Evolutionary conservation across 1,284 basidiomycete genomes (phyloP).

Genomic region (Cystobasidiaceae sp.): DNA sequence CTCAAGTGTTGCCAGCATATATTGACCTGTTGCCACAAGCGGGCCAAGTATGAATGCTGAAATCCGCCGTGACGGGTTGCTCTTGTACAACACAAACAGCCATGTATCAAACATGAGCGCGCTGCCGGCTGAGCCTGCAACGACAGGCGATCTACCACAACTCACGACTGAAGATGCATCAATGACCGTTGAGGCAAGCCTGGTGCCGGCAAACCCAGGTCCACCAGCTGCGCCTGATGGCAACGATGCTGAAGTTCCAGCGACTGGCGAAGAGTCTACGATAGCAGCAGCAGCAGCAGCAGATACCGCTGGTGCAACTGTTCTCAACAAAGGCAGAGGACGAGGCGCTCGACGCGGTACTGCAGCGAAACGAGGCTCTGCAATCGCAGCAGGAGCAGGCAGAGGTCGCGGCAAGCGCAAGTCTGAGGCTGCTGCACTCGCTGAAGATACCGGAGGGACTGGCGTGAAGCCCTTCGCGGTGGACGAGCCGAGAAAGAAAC

Average conservation of each 20-base stretch:
- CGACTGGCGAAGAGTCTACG: background rate
- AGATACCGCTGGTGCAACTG: background rate
- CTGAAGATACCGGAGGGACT: background rate
- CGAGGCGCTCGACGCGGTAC: constrained; percentile 3
- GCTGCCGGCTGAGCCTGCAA: too few relatives aligned
- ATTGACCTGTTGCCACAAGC: too few relatives aligned
- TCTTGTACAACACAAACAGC: too few relatives aligned
- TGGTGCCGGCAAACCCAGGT: background rate
- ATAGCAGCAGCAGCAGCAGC: background rate
- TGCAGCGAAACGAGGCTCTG: background rate
- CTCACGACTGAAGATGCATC: too few relatives aligned
- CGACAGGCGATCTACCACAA: too few relatives aligned
- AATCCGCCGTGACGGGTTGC: too few relatives aligned
- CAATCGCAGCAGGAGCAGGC: background rate
- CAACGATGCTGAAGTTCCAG: background rate
- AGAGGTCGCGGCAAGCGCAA: constrained; percentile 8
- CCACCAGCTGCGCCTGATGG: background rate
- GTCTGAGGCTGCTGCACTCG: constrained; percentile 4
- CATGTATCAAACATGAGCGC: too few relatives aligned
- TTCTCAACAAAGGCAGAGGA: background rate
- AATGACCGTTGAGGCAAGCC: background rate
- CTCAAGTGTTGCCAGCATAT: too few relatives aligned
- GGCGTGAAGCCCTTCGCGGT: background rate
- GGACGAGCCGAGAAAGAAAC: constrained; percentile 5
- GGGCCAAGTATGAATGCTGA: too few relatives aligned